Base-by-base conservation (phyloP, 2,329 filamentous ascomycete genomes). In the Pseudogymnoascus sp. region DNA sequence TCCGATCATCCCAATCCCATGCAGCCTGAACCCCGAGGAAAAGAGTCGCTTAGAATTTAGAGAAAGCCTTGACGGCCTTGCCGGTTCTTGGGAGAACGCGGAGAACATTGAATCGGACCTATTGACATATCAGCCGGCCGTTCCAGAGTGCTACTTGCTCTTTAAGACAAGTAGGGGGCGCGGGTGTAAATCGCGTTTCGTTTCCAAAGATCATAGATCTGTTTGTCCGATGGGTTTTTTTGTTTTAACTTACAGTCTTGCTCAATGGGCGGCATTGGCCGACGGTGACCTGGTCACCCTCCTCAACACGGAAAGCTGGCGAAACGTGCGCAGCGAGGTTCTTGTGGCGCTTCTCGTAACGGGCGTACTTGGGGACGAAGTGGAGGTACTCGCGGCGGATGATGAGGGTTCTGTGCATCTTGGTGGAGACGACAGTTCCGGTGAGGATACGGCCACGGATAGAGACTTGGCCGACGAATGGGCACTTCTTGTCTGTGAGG, bases 331-430 rank as follows among this genome's bases (percentile, higher is more conserved):
- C 95, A 77, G 95, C 91, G 72, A 99, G 87, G 89, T 99, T 99
- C 90, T 97, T 97, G 91, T 99, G 95, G 81, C 95, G 88, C 89
- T 97, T 97, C 91, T 99, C 96, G 83, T 99, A 99, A 88, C 95
- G 91, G 79, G 90, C 86, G 88, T 99, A 99, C 87, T 99, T 99
- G 82, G 93, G 93, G 79, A 99, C 90, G 84, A 91, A 99, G 87
- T 99, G 95, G 69, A 99, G 91, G 87, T 99, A 99, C 87, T 99
- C 95, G 82, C 95, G 89, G 81, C 95, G 95, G 87, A 99, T 96
- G 83, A 99, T 89, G 79, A 97, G 84, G 76, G 95, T 99, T 83
- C 95, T 91, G 90, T 99, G 95, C 95, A 99, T 99, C 91, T 99
- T 99, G 83, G 95, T 99, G 76, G 93, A 97, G 78, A 97, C 90